Base-by-base conservation (phyloP, 306 rosid species). In the Ceratonia siliqua region DNA sequence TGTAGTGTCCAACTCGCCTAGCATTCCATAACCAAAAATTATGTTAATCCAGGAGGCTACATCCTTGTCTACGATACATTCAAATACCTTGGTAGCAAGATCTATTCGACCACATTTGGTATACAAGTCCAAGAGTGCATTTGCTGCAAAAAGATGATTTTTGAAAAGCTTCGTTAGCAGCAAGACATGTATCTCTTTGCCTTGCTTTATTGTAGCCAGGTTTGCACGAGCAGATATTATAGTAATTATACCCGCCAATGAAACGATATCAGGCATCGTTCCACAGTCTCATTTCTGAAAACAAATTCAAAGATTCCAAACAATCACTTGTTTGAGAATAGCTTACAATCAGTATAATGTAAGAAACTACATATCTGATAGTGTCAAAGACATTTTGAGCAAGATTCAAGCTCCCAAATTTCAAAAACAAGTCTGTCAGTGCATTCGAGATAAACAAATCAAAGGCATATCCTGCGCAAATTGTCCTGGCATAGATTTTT, bases 21-120 rank as follows among this genome's bases (percentile, higher is more conserved):
- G 76, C 96, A 91, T 91, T 80, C 96, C 98, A 39, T 85, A 86
- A 9, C 97, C 98, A 69, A 91, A 86, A 81, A 93, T 93, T 96
- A 93, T 93, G 15, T 94, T 89, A 88, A 91, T 93, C 98, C 98
- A 93, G 22, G 98, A 91, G 28, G 92, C 91, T 41, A 80, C 91
- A 73, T 94, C 94, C 81, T 82, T 91, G 78, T 62, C 53, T 57
- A 81, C 73, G 41, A 94, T 89, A 68, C 25, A 75, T 32, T 88
- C 79, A 52, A 94, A 94, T 82, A 93, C 85, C 79, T 84, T 89
- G 33, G 82, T 68, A 38, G 96, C 96, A 0, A 88, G 78, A 62
- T 88, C 92, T 45, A 91, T 91, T 79, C 84, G 87, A 48, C 96
- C 96, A 11, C 96, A 91, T 88, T 91, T 94, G 39, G 91, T 85